Evolutionary conservation across 176 grass and related monocot species (phyloP).

Genomic region (Triticum aestivum): IWGSC_CS_RefSeq_v2.1 NC_057808.1:551380345-551380844

Average conservation of each 20-base stretch:
- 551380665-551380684: slow-evolving; percentile 40
- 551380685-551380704: slow-evolving; percentile 52
- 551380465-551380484: neutral
- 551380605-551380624: slow-evolving; percentile 27
- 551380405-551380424: neutral
- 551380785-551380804: neutral
- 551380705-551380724: slow-evolving; percentile 22
- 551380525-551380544: neutral
- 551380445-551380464: neutral
- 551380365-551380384: slow-evolving; percentile 34
- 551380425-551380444: neutral
- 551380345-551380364: neutral
- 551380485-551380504: neutral
- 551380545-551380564: neutral
- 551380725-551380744: neutral
- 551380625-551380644: slow-evolving; percentile 27
- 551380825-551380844: neutral
- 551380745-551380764: neutral
- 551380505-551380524: neutral
- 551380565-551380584: slow-evolving; percentile 39
- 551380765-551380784: neutral
- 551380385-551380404: neutral
- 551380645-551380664: neutral
- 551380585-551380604: neutral
- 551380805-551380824: neutral